Evolutionary conservation across 805 yeast genomes (phyloP).

Genomic region (Cyberlindnera mycetangii): DNA sequence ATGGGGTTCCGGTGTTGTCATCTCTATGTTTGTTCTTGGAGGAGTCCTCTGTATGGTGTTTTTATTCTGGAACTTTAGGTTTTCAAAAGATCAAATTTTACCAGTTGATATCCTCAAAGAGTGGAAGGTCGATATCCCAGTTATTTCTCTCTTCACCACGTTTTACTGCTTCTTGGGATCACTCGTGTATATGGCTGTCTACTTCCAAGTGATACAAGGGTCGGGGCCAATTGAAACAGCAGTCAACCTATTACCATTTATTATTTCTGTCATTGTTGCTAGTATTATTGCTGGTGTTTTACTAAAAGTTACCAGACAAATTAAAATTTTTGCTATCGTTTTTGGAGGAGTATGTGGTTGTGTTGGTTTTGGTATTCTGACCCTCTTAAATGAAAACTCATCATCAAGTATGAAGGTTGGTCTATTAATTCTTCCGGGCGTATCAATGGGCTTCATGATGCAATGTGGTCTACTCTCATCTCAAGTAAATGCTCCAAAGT

Average conservation of each 20-base stretch:
- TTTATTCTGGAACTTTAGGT: constrained; percentile 12
- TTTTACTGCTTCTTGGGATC: constrained; percentile 39
- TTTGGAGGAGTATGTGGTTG: constrained; percentile 29
- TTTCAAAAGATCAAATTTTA: constrained; percentile 18
- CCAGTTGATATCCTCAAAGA: constrained; percentile 41
- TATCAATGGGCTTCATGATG: constrained; percentile 34
- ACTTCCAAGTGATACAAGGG: constrained; percentile 47
- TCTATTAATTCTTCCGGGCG: constrained; percentile 35
- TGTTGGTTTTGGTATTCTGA: constrained; percentile 35
- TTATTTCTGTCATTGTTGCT: constrained; percentile 18
- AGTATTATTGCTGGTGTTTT: constrained; percentile 27
- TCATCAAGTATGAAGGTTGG: constrained; percentile 33
- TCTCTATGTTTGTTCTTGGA: constrained; percentile 41
- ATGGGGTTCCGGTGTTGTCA: constrained; percentile 54
- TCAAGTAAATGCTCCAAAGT: constrained; percentile 49
- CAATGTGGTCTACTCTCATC: constrained; percentile 25
- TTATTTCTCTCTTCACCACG: constrained; percentile 32
- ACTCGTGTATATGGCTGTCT: constrained; percentile 40
- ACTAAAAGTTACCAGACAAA: constrained; percentile 31
- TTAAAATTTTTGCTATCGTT: constrained; percentile 33
- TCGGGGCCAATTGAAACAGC: constrained; percentile 25
- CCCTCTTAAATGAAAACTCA: constrained; percentile 32
- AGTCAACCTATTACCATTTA: constrained; percentile 22
- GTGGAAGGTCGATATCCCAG: constrained; percentile 33
- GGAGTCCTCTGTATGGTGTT: constrained; percentile 5